Conservation (phyloP, 805 yeast species). For the Myxozyma geophila region DNA sequence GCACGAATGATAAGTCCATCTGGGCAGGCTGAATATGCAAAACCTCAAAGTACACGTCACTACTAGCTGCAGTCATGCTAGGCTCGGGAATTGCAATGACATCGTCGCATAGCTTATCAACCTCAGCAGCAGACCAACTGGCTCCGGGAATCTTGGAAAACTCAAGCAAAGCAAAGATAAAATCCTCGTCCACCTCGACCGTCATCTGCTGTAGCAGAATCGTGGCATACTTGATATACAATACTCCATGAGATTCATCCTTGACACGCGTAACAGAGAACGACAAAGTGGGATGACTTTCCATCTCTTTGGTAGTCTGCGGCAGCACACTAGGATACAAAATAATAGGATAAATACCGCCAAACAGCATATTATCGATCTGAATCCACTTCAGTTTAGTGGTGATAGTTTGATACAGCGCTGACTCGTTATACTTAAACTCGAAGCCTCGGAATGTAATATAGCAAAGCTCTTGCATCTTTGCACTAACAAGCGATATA, state of each 20-base stretch:
- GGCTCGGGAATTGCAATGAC: conserved; percentile 74
- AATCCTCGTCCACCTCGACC: conserved; percentile 91
- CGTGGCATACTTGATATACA: conserved; percentile 90
- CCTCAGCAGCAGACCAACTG: conserved; percentile 59
- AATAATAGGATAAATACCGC: conserved; percentile 85
- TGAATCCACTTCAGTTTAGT: conserved; percentile 92
- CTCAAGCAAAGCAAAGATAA: conserved; percentile 78
- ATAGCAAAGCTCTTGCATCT: conserved; percentile 78
- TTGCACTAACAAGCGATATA: conserved; percentile 74
- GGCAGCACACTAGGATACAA: conserved; percentile 90
- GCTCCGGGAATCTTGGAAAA: conserved; percentile 83
- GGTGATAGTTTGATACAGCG: conserved; percentile 77
- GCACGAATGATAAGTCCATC: conserved; percentile 83
- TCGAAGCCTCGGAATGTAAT: conserved; percentile 83
- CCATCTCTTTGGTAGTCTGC: conserved; percentile 79
- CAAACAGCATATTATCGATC: conserved; percentile 87
- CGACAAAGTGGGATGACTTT: conserved; percentile 87
- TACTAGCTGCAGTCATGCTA: conserved; percentile 55
- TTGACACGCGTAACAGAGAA: conserved; percentile 81
- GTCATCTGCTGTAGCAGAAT: conserved; percentile 87
- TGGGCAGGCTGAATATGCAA: conserved; percentile 91
- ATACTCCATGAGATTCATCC: conserved; percentile 88
- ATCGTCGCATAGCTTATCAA: conserved; percentile 64
- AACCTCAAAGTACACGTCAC: conserved; percentile 89
- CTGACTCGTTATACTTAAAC: conserved; percentile 78